phyloP scores from a whole-genome alignment of 352 stramenopile genomes.

The Pythium monospermum region DNA sequence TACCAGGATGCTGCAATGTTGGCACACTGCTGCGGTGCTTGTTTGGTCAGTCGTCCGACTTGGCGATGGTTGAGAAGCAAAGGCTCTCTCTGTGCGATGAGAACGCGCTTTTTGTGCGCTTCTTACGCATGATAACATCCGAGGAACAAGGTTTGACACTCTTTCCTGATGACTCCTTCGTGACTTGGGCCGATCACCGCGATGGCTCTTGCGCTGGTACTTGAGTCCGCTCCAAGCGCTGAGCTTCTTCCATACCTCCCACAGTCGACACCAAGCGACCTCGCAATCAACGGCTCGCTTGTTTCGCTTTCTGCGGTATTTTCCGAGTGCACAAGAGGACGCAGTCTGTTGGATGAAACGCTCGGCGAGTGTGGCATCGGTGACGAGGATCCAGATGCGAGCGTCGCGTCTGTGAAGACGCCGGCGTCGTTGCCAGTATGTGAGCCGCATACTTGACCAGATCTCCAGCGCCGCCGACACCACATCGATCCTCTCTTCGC shows the following conservation, averaged over 20 bases:
- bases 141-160: slow-evolving; percentile 20
- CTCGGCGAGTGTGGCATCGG: neutral
- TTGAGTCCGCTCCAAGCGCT: slow-evolving; percentile 7
- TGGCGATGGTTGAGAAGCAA: slow-evolving; percentile 13
- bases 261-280: neutral
- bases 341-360: neutral
- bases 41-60: slow-evolving; percentile 19
- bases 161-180: slow-evolving; percentile 1
- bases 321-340: neutral
- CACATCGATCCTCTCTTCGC: slow-evolving; percentile 14
- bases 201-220: slow-evolving; percentile 3
- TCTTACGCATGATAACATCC: slow-evolving; percentile 20
- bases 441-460: slow-evolving; percentile 13
- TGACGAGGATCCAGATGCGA: neutral
- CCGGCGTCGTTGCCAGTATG: slow-evolving; percentile 1
- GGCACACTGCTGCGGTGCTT: slow-evolving; percentile 15
- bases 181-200: slow-evolving; percentile 10
- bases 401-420: no score
- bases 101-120: slow-evolving; percentile 18
- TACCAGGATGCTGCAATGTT: slow-evolving; percentile 23
- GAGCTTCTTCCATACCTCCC: slow-evolving; percentile 5
- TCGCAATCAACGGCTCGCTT: neutral
- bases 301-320: neutral
- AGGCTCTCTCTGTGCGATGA: slow-evolving; percentile 13
- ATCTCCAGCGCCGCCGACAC: neutral